These are phyloP conservation scores for Colletotrichum limetticola DNA, from an alignment of 2,329 filamentous ascomycete species.

Conservation along the genomic window DNA sequence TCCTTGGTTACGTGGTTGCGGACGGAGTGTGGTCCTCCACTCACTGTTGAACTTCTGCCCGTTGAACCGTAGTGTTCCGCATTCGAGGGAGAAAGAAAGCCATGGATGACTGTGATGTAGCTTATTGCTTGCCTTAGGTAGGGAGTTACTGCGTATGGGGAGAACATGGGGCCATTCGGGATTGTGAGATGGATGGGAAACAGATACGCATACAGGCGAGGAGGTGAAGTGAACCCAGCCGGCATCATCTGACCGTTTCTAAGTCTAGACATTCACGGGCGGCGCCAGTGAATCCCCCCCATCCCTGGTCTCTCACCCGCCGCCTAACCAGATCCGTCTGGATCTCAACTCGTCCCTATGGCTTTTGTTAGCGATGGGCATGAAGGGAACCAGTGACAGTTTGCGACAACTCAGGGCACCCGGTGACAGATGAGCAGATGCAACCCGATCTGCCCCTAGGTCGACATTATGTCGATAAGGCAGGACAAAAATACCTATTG, in stretches of 20 bases:
- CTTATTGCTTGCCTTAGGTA: background rate
- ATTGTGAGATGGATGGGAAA: conserved; percentile 2
- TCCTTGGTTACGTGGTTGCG: background rate
- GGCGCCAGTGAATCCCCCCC: background rate
- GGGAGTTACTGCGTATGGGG: background rate
- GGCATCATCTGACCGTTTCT: conserved; percentile 27
- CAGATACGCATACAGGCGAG: background rate
- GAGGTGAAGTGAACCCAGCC: conserved; percentile 1
- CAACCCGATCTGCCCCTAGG: background rate
- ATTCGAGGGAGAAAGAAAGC: background rate
- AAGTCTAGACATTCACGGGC: conserved; percentile 7
- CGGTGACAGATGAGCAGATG: background rate
- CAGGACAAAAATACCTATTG: background rate
- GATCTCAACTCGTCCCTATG: background rate
- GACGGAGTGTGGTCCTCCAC: background rate
- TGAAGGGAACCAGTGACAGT: background rate
- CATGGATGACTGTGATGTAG: background rate
- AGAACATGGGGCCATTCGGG: conserved; percentile 7
- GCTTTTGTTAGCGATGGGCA: background rate
- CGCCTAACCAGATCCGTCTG: background rate
- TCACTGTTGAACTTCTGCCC: background rate
- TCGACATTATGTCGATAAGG: background rate
- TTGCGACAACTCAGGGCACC: background rate
- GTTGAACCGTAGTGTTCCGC: conserved; percentile 6
- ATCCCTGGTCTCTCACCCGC: background rate